Percentiles rank a stretch among this genome's conserved stretches.
Evolutionary conservation across 352 stramenopile species (phyloP).

Genomic region (Globisporangium orthogonon): DNA sequence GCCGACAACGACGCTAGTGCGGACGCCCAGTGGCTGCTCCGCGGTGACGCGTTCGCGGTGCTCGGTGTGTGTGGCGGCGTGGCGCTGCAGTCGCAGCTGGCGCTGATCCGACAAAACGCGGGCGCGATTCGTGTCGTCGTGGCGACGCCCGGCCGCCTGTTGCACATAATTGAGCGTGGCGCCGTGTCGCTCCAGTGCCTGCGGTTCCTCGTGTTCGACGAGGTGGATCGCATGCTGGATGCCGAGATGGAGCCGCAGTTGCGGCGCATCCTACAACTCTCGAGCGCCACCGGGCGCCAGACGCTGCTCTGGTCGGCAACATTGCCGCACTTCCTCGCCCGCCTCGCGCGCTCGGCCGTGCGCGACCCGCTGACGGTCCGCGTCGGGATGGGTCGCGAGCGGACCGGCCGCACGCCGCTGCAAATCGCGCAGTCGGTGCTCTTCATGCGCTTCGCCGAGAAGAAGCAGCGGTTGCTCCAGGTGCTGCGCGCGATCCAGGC

Average conservation of each 20-base stretch:
- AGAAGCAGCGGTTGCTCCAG: slow-evolving; percentile 31
- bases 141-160: slow-evolving; percentile 48
- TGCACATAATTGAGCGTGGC: slow-evolving; percentile 32
- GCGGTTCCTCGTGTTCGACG: slow-evolving; percentile 89
- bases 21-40: slow-evolving; percentile 36
- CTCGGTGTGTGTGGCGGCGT: slow-evolving; percentile 48
- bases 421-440: slow-evolving; percentile 89
- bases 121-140: slow-evolving; percentile 23
- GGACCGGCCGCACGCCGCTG: slow-evolving; percentile 34
- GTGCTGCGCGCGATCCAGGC: slow-evolving; percentile 67
- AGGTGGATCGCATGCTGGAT: slow-evolving; percentile 96
- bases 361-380: slow-evolving; percentile 89
- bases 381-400: slow-evolving; percentile 60
- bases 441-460: slow-evolving; percentile 42
- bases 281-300: slow-evolving; percentile 59
- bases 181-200: slow-evolving; percentile 24
- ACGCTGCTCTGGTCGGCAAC: slow-evolving; percentile 95
- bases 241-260: slow-evolving; percentile 90
- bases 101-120: slow-evolving; percentile 24
- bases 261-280: slow-evolving; percentile 87
- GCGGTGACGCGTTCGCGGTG: slow-evolving; percentile 11
- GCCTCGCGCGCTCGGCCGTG: slow-evolving; percentile 91
- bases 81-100: slow-evolving; percentile 24
- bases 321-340: slow-evolving; percentile 82
- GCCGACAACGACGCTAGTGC: no score